Conservation (phyloP, 31 red algal genomes). For the Asparagopsis taxiformis region DNA sequence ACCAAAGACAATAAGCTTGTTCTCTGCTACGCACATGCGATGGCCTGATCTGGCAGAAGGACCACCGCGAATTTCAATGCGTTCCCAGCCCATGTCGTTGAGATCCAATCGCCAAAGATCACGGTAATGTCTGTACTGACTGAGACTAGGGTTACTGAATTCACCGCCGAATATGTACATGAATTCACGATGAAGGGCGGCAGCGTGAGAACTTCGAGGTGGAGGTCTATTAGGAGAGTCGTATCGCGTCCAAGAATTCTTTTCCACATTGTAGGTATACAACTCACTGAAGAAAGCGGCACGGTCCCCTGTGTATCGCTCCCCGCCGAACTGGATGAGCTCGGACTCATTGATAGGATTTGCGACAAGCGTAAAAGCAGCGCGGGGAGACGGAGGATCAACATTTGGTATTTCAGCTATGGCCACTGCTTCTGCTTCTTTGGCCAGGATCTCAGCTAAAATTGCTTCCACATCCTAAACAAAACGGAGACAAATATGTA, state of each 20-base stretch:
- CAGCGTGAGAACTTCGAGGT: constrained; percentile 68
- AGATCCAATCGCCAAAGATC: constrained; percentile 82
- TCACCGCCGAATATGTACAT: constrained; percentile 88
- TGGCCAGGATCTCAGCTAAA: constrained; percentile 76
- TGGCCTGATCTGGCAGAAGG: constrained; percentile 69
- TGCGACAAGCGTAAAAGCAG: constrained; percentile 63
- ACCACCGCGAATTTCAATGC: constrained; percentile 75
- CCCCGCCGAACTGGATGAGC: constrained; percentile 80
- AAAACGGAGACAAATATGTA: too few relatives aligned
- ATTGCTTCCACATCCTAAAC: constrained; percentile 82
- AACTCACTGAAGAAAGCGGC: constrained; percentile 65
- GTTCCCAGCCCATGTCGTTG: constrained; percentile 70
- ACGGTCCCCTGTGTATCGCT: constrained; percentile 72
- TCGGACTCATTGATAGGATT: constrained; percentile 58
- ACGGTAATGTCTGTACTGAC: constrained; percentile 71
- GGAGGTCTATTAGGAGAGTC: constrained; percentile 67
- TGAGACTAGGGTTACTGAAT: constrained; percentile 67
- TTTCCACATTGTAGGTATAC: constrained; percentile 66
- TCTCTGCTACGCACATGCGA: constrained; percentile 64
- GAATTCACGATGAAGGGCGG: constrained; percentile 53
- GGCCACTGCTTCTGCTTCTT: constrained; percentile 59
- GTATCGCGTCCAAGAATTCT: constrained; percentile 68
- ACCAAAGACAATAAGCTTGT: constrained; percentile 68
- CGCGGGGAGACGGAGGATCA: constrained; percentile 62
- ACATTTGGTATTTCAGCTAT: constrained; percentile 59